Evolutionary conservation across 2,329 filamentous ascomycete species (phyloP).

Genomic region (Aspergillus tamarii): DNA sequence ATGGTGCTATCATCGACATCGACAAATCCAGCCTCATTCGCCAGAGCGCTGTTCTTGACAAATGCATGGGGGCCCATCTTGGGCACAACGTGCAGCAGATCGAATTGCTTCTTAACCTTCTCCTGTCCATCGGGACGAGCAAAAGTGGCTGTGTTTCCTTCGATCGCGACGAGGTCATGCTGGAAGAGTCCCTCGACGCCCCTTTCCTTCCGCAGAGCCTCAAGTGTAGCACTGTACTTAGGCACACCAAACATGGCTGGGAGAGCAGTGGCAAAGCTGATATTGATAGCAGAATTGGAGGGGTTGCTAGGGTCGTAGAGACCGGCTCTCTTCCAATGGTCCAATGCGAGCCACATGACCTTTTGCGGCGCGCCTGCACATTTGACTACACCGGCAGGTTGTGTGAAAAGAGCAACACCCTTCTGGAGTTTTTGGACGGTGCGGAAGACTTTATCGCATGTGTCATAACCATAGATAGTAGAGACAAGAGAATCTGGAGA

Average conservation of each 20-base stretch:
- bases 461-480: constrained; percentile 62
- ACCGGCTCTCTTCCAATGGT: constrained; percentile 60
- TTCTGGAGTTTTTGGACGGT: constrained; percentile 53
- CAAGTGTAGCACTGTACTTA: constrained; percentile 60
- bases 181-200: constrained; percentile 62
- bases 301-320: constrained; percentile 51
- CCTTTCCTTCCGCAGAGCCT: constrained; percentile 57
- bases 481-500: constrained; percentile 55
- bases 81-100: constrained; percentile 60
- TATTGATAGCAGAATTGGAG: constrained; percentile 51
- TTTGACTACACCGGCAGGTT: constrained; percentile 62
- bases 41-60: constrained; percentile 57
- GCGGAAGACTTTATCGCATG: constrained; percentile 57
- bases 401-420: constrained; percentile 62
- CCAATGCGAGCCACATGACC: constrained; percentile 64
- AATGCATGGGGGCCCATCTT: constrained; percentile 63
- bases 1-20: constrained; percentile 59
- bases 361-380: constrained; percentile 66
- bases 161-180: constrained; percentile 58
- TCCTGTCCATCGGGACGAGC: constrained; percentile 48
- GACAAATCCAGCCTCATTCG: constrained; percentile 61
- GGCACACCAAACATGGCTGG: constrained; percentile 64
- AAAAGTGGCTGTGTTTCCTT: constrained; percentile 59
- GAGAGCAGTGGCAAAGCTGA: constrained; percentile 60
- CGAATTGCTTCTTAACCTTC: constrained; percentile 53